These are phyloP conservation scores for Cenchrus americanus DNA, from an alignment of 176 grass and related monocot genomes.

Conservation along the genomic window DNA sequence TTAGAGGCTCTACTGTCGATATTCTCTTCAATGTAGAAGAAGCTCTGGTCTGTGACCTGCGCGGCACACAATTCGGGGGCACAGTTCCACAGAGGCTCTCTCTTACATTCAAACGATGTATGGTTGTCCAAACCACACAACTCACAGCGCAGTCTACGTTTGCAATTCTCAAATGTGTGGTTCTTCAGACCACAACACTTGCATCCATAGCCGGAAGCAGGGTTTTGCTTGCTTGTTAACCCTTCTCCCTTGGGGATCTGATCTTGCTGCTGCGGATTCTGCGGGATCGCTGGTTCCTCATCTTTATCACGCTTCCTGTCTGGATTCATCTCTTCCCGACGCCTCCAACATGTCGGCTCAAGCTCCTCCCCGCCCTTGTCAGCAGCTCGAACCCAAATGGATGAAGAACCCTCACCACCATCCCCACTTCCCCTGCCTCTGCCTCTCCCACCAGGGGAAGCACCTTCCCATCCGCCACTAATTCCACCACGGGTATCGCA, in stretches of 20 bases:
- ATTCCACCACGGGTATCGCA: background rate
- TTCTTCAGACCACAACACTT: background rate
- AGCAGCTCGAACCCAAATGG: background rate
- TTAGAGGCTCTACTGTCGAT: background rate
- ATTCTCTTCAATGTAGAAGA: slow-evolving; percentile 5
- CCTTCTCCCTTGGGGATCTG: background rate
- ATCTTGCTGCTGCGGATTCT: background rate
- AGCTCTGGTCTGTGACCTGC: background rate
- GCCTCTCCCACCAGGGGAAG: background rate
- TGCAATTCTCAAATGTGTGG: background rate
- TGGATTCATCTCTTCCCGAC: background rate
- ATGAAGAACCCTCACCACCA: background rate
- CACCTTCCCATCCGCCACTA: background rate
- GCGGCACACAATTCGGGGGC: background rate
- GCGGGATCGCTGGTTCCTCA: background rate
- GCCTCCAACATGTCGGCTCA: background rate
- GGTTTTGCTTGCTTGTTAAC: background rate
- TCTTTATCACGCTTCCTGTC: background rate
- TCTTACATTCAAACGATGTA: background rate
- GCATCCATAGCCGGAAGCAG: background rate
- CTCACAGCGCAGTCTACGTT: background rate
- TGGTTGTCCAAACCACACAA: background rate
- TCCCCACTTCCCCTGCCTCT: background rate
- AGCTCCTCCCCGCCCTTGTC: too few relatives aligned
- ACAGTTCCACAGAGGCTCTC: background rate